Conservation (phyloP, 2,329 filamentous ascomycete species). For the Diaporthe sp. region DNA sequence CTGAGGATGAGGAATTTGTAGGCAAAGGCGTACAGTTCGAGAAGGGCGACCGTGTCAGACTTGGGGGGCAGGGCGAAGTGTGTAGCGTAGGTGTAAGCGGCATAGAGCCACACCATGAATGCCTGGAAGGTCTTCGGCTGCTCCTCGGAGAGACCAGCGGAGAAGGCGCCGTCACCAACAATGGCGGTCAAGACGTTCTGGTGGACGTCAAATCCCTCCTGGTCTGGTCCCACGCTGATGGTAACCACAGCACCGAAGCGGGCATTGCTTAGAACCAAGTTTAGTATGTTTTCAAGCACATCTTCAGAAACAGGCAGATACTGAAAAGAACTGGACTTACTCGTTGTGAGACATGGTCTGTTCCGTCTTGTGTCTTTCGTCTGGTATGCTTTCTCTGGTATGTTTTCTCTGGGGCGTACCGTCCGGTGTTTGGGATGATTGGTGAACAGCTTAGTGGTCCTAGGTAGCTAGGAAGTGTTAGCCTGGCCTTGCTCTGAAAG, state of each 20-base stretch:
- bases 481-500: neutral
- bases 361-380: neutral
- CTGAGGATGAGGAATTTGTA: neutral
- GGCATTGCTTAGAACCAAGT: neutral
- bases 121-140: constrained; percentile 46
- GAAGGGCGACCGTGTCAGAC: neutral
- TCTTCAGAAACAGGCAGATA: no score
- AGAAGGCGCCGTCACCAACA: neutral
- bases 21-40: constrained; percentile 17
- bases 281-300: neutral
- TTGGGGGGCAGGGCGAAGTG: neutral
- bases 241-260: neutral
- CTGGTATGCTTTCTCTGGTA: neutral
- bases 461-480: neutral
- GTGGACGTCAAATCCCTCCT: neutral
- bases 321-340: neutral
- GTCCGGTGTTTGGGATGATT: neutral
- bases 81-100: neutral
- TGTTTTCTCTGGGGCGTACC: neutral
- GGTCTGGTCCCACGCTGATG: constrained; percentile 1
- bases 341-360: neutral
- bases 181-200: neutral
- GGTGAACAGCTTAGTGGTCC: neutral
- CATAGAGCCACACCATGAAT: constrained; percentile 52
- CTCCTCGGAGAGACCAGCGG: constrained; percentile 49